Base-by-base conservation (phyloP, 164 flowering plant genomes). In the Chloranthus sessilifolius region DNA sequence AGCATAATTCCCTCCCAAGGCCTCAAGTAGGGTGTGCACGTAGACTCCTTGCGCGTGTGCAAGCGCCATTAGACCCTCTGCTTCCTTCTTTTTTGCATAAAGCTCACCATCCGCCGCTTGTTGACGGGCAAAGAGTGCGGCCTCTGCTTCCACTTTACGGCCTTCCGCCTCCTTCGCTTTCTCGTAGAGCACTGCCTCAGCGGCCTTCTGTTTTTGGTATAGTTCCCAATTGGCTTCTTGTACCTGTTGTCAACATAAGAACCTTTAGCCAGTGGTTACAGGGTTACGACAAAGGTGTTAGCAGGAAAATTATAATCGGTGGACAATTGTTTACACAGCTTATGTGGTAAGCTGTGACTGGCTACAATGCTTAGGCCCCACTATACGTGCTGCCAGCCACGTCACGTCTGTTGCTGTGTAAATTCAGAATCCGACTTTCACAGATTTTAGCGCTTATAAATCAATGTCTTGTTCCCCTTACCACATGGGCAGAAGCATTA, bases 181-280 rank as follows among this genome's bases (percentile, higher is more conserved):
- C 60, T 60, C 60, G 28, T 56, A 69, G 23, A 73, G 57, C 22
- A 8, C 49, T 36, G 74, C 77, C 15, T 73, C 77, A 26, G 71
- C 71, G 15, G 20, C 71, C 52, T 62, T 68, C 37, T 73, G 71
- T 43, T 50, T 62, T 58, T 57, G 37, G 38, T 68, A 73, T 1
- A 62, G 50, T 31, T 55, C 61, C 56, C 56, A 55, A 14, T 73
- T 68, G 3, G 77, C 73, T 30, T 68, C 63, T 65, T 73, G 73
- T 5, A 64, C 67, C 67, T 70, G 27, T 19, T 42, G 21, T 0
- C 1, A 42, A 22, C 20, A n/a, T n/a, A n/a, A n/a, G n/a, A n/a
- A n/a, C n/a, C n/a, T n/a, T n/a, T n/a, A n/a, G n/a, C n/a, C n/a
- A n/a, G n/a, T n/a, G n/a, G n/a, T n/a, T n/a, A n/a, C n/a, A n/a